Evolutionary conservation across 2,329 filamentous ascomycete species (phyloP).

Genomic region (Fusarium beomiforme): DNA sequence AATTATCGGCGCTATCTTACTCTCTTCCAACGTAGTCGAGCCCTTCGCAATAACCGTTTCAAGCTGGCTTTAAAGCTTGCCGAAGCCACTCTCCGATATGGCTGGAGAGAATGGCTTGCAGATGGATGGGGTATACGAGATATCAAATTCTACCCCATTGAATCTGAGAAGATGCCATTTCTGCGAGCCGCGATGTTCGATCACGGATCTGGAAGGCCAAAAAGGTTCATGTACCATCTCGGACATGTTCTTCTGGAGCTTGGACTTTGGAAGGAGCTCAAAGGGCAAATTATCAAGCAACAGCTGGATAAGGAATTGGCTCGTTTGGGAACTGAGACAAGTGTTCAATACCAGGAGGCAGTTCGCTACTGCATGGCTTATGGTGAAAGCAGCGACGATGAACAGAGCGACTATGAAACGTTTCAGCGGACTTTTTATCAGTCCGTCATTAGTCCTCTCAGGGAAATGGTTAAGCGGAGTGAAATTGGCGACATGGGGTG

Average conservation of each 20-base stretch:
- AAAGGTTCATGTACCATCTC: neutral
- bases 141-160: conserved; percentile 4
- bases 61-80: conserved; percentile 5
- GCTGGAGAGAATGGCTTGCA: conserved; percentile 10
- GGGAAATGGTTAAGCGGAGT: neutral
- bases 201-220: neutral
- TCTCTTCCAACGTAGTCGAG: neutral
- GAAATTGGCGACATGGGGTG: neutral
- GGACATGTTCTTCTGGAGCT: conserved; percentile 1
- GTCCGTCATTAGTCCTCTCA: conserved; percentile 6
- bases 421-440: conserved; percentile 10
- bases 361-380: conserved; percentile 3
- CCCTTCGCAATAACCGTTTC: neutral
- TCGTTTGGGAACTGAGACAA: neutral
- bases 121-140: conserved; percentile 2
- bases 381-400: neutral
- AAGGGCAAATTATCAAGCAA: neutral
- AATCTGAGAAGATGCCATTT: conserved; percentile 6
- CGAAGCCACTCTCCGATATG: conserved; percentile 11
- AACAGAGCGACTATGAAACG: neutral
- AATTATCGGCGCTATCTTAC: neutral
- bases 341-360: conserved; percentile 2
- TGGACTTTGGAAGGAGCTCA: neutral
- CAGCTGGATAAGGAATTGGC: neutral
- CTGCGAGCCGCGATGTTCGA: neutral